phyloP scores from a whole-genome alignment of 2,329 filamentous ascomycete genomes.

The Scedosporium dehoogii region DNA sequence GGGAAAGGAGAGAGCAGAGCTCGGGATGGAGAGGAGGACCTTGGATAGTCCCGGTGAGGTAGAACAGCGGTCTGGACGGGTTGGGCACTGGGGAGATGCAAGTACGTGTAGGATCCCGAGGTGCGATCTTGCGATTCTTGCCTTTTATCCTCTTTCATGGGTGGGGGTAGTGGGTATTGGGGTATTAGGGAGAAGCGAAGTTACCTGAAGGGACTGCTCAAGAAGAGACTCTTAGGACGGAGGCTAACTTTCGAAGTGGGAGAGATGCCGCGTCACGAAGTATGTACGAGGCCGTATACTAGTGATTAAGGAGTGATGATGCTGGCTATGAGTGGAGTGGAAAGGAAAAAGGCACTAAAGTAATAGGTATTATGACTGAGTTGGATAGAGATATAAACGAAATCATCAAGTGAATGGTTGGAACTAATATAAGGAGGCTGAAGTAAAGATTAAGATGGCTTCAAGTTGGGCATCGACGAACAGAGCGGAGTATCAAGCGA shows the following conservation, averaged over 20 bases:
- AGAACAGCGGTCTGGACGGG: not conserved
- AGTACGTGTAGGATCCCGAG: not conserved
- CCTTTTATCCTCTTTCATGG: not conserved
- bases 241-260: too few species aligned
- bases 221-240: too few species aligned
- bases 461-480: too few species aligned
- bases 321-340: not conserved
- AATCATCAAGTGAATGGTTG: not conserved
- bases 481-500: too few species aligned
- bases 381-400: not conserved
- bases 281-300: too few species aligned
- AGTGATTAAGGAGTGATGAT: too few species aligned
- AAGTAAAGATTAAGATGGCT: too few species aligned
- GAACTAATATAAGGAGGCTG: too few species aligned
- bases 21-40: not conserved
- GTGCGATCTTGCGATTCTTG: not conserved
- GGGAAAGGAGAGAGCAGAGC: not conserved
- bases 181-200: not conserved
- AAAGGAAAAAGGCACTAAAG: not conserved
- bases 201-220: not conserved
- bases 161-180: not conserved
- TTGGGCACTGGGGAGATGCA: not conserved
- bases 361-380: not conserved
- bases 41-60: not conserved
- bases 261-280: too few species aligned